These are phyloP conservation scores for Trametes cubensis DNA, from an alignment of 768 basidiomycete genomes.

Conservation along the genomic window DNA sequence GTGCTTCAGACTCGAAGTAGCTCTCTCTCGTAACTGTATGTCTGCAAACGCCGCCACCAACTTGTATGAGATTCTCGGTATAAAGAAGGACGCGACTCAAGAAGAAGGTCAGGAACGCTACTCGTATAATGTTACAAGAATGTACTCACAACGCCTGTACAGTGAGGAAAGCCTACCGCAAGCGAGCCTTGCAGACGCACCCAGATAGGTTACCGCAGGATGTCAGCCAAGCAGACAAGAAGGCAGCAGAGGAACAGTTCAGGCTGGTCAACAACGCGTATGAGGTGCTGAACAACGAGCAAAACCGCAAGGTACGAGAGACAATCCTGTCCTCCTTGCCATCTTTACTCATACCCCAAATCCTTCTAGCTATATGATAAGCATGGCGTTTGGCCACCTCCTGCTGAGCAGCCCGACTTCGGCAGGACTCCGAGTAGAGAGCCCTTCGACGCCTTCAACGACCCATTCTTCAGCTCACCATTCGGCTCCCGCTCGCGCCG, in stretches of 20 bases:
- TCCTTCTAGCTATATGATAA: constrained; percentile 59
- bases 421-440: constrained; percentile 15
- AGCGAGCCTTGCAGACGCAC: constrained; percentile 70
- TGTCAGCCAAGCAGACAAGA: constrained; percentile 60
- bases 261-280: constrained; percentile 77
- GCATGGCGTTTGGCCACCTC: constrained; percentile 78
- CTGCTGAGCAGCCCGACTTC: constrained; percentile 21
- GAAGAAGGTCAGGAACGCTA: constrained; percentile 59
- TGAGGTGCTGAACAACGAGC: constrained; percentile 66
- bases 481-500: constrained; percentile 30
- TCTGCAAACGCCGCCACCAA: constrained; percentile 21
- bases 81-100: constrained; percentile 54
- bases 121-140: too few relatives aligned
- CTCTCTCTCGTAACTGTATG: constrained; percentile 5
- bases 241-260: constrained; percentile 60
- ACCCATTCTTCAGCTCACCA: constrained; percentile 45
- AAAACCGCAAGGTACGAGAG: constrained; percentile 54
- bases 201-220: constrained; percentile 68
- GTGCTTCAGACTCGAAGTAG: not conserved
- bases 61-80: constrained; percentile 65
- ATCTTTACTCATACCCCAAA: not conserved
- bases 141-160: not conserved
- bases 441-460: constrained; percentile 38
- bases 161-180: constrained; percentile 84
- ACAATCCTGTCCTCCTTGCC: too few relatives aligned